Conservation (phyloP, 2,329 filamentous ascomycete species). For the Alternaria arbusti region DNA sequence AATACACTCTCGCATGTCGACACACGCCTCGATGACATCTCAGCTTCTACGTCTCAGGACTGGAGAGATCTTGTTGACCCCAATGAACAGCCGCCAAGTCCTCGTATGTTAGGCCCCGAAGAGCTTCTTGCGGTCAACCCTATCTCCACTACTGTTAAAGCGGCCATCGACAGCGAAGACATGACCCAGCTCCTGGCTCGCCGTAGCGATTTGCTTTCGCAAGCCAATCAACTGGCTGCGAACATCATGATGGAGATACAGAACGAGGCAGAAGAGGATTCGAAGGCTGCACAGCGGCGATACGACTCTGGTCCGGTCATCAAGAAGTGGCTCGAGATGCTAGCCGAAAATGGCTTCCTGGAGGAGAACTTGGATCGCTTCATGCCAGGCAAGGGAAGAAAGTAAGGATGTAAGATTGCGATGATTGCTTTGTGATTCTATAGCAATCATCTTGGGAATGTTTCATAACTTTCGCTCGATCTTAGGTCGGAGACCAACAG, state of each 20-base stretch:
- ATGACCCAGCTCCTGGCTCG: slow-evolving; percentile 27
- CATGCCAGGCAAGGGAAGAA: slow-evolving; percentile 14
- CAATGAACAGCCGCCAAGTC: slow-evolving; percentile 31
- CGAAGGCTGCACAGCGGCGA: slow-evolving; percentile 62
- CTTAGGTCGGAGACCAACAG: not conserved
- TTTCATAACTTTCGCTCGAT: not conserved
- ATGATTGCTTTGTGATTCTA: not conserved
- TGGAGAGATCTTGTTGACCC: slow-evolving; percentile 52
- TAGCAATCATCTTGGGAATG: not conserved
- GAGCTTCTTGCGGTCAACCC: slow-evolving; percentile 18
- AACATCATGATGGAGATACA: slow-evolving; percentile 58
- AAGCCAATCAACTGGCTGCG: slow-evolving; percentile 39
- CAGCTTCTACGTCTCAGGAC: slow-evolving; percentile 28
- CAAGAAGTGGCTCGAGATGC: slow-evolving; percentile 70
- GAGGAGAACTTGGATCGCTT: slow-evolving; percentile 35
- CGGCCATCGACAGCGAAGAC: slow-evolving; percentile 28
- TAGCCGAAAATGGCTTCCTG: slow-evolving; percentile 71
- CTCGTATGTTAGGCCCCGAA: slow-evolving; percentile 23
- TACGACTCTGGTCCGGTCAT: slow-evolving; percentile 74
- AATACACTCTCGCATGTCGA: slow-evolving; percentile 52
- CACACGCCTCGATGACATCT: slow-evolving; percentile 47
- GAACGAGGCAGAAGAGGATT: slow-evolving; percentile 56
- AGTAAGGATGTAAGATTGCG: not conserved
- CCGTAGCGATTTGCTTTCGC: slow-evolving; percentile 15
- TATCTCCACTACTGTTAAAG: slow-evolving; percentile 15